These are phyloP conservation scores for Cryphonectria parasitica DNA, from an alignment of 2,329 filamentous ascomycete species.

Conservation along the genomic window DNA sequence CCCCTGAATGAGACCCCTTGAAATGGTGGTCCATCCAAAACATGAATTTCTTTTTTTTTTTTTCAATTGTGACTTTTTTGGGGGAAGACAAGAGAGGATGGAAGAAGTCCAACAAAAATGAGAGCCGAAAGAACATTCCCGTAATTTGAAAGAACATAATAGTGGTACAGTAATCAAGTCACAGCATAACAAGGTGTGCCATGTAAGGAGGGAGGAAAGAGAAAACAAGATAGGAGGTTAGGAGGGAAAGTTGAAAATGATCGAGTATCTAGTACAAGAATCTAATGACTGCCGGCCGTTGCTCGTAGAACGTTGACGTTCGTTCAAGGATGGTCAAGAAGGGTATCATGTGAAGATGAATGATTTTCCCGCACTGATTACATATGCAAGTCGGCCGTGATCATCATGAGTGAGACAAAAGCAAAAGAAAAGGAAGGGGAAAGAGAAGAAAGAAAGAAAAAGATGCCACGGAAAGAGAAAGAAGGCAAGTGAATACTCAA, in stretches of 20 bases:
- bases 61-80: neutral
- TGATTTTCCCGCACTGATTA: conserved; percentile 26
- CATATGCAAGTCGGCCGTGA: conserved; percentile 31
- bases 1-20: neutral
- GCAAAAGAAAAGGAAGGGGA: neutral
- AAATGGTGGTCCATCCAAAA: neutral
- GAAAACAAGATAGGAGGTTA: neutral
- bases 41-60: too few species aligned
- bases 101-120: neutral
- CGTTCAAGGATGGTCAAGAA: conserved; percentile 32
- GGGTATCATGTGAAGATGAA: conserved; percentile 31
- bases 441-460: neutral
- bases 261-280: neutral
- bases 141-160: neutral
- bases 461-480: neutral
- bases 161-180: conserved; percentile 1
- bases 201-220: neutral
- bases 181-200: conserved; percentile 3
- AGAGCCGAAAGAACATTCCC: neutral
- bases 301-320: conserved; percentile 16
- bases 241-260: neutral
- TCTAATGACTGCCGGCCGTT: conserved; percentile 15
- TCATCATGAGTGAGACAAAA: conserved; percentile 21
- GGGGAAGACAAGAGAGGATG: too few species aligned
- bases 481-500: conserved; percentile 14